These are phyloP conservation scores for Pseudonitzschia delicatissima DNA, from an alignment of 108 stramenopile genomes.

Conservation along the genomic window DNA sequence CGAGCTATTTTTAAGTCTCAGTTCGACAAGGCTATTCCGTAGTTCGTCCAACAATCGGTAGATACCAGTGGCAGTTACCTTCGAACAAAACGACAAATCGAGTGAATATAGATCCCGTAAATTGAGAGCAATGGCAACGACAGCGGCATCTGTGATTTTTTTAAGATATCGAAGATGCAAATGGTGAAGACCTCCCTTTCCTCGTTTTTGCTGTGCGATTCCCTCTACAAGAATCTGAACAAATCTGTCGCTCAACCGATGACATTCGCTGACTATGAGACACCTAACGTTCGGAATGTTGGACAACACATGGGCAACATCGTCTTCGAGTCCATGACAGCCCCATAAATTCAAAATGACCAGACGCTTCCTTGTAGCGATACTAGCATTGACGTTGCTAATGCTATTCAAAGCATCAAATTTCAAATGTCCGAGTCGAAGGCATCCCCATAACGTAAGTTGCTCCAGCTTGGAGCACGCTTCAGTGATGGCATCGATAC, in stretches of 20 bases:
- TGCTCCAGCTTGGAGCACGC: slow-evolving; percentile 49
- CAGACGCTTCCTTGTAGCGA: slow-evolving; percentile 16
- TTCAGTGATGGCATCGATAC: slow-evolving; percentile 48
- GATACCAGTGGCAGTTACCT: slow-evolving; percentile 37
- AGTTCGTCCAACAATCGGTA: slow-evolving; percentile 29
- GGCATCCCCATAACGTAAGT: slow-evolving; percentile 69
- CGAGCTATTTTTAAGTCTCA: slow-evolving; percentile 47
- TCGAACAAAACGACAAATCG: slow-evolving; percentile 67
- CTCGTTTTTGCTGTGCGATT: slow-evolving; percentile 25
- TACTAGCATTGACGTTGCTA: neutral
- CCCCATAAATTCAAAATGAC: slow-evolving; percentile 71
- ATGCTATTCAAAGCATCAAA: neutral
- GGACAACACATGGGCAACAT: slow-evolving; percentile 28
- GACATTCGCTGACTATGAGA: slow-evolving; percentile 67
- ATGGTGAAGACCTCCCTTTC: slow-evolving; percentile 22
- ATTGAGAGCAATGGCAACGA: slow-evolving; percentile 38
- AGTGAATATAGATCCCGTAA: slow-evolving; percentile 49
- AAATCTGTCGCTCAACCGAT: slow-evolving; percentile 59
- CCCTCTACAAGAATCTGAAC: slow-evolving; percentile 19
- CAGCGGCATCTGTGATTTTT: slow-evolving; percentile 43
- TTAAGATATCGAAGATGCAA: slow-evolving; percentile 52
- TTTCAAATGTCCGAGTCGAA: slow-evolving; percentile 34
- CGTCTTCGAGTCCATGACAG: slow-evolving; percentile 49
- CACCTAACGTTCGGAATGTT: slow-evolving; percentile 36
- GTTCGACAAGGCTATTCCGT: slow-evolving; percentile 42